phyloP scores from a whole-genome alignment of 2,329 filamentous ascomycete species.

The Cytospora piceicola region DNA sequence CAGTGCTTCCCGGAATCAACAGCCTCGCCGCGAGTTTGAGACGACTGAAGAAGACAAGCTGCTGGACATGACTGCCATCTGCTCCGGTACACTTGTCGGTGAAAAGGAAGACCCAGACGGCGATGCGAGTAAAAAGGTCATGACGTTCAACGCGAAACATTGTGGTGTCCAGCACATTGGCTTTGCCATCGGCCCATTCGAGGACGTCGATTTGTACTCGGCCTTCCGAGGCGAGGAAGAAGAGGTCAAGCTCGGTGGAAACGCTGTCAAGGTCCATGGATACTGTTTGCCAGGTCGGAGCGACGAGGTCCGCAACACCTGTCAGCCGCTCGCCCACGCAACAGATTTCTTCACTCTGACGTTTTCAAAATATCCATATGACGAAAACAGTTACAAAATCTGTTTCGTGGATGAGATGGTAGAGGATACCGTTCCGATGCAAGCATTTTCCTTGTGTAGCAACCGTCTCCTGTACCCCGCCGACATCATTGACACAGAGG shows the following conservation, averaged over 20 bases:
- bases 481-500: constrained; percentile 82
- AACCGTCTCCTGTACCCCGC: constrained; percentile 82
- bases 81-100: constrained; percentile 86
- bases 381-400: constrained; percentile 75
- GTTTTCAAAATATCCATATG: constrained; percentile 89
- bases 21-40: constrained; percentile 43
- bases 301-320: constrained; percentile 85
- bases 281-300: constrained; percentile 86
- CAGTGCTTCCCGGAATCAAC: constrained; percentile 44
- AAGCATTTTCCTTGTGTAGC: constrained; percentile 86
- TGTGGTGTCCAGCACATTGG: constrained; percentile 86
- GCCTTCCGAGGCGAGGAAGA: constrained; percentile 89
- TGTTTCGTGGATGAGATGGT: constrained; percentile 92
- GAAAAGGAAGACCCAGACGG: constrained; percentile 79
- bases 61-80: constrained; percentile 86
- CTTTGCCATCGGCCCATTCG: constrained; percentile 92
- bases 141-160: constrained; percentile 78
- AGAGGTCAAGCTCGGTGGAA: constrained; percentile 86
- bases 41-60: constrained; percentile 80
- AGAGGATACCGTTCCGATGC: constrained; percentile 74
- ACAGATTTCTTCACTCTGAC: constrained; percentile 90
- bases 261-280: constrained; percentile 84
- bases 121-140: constrained; percentile 82
- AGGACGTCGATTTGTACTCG: constrained; percentile 82
- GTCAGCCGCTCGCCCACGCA: constrained; percentile 79